Evolutionary conservation across 768 basidiomycete species (phyloP), one percentile per base, ranked within the genome.

Genomic region (Suillus americanus): DNA sequence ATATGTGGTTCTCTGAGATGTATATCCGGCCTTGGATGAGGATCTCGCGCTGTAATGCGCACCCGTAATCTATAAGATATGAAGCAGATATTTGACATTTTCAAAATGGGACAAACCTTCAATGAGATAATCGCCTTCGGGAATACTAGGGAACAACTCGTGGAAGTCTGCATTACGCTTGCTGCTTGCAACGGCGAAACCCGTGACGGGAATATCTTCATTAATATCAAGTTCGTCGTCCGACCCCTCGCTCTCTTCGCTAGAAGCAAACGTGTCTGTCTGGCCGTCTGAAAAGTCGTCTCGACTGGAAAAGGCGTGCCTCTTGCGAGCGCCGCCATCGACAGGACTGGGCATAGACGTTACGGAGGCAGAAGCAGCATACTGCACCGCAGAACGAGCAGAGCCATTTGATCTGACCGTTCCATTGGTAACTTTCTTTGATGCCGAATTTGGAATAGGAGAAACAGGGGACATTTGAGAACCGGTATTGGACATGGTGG

Each of bases 1-100:
- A 99, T n/a, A 98, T 86, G 73, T 98, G 96, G 78, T 99, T 98
- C 78, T 99, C 97, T 8, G 97, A 99, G 28, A 99, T 93, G 77
- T 98, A 98, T 63, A 99, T 75, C 13, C 97, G 84, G 5, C 97
- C 97, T 82, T 99, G 97, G 50, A 99, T 91, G 37, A 98, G 82
- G 69, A 99, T 99, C 75, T 99, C 97, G 48, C 95, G 87, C 77
- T 98, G 95, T 14, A 99, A 78, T 0, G 97, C 97, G 72, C 97
- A 99, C 7, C 97, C 97, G 70, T 99, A 99, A 77, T 99, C 97
- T 99, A 66, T 46, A 37, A 64, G 3, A 30, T 13, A n/a, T 59
- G 40, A 20, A 20, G 10, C 2, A 59, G 10, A 61, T 64, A 16
- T 14, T 50, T 25, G 48, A 50, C 23, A 50, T 13, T 14, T 14